These are phyloP conservation scores for Picea glauca DNA, from an alignment of 75 land plant genomes.

Conservation along the genomic window DNA sequence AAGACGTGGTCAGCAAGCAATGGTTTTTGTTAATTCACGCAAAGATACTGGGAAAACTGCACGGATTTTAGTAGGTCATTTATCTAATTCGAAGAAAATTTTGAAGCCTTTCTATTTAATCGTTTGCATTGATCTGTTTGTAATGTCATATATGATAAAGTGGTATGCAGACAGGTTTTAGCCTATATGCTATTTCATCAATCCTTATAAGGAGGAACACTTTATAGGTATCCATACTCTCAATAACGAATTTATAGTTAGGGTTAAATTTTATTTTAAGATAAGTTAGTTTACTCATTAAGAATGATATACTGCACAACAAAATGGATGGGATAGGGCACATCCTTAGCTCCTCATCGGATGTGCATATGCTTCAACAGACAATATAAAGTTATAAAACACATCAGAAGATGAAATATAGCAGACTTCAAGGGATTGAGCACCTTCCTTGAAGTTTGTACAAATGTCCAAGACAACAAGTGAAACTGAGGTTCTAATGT, in stretches of 20 bases:
- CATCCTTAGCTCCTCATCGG: no score
- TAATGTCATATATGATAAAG: background rate
- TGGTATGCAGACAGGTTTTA: background rate
- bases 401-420: no score
- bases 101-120: background rate
- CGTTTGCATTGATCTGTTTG: background rate
- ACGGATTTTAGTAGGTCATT: constrained; percentile 53
- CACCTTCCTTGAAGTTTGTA: background rate
- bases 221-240: background rate
- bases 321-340: no score
- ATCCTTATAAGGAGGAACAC: background rate
- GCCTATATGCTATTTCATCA: background rate
- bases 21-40: constrained; percentile 98
- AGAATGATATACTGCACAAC: no score
- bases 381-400: no score
- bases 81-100: background rate
- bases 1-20: constrained; percentile 89
- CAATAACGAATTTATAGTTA: background rate
- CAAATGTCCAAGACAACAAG: background rate
- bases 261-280: background rate
- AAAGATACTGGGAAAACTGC: constrained; percentile 98
- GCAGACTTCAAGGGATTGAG: no score
- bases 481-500: background rate
- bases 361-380: no score
- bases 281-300: no score